Evolutionary conservation across 805 yeast species (phyloP).

Genomic region (Wickerhamiella domercqiae): DNA sequence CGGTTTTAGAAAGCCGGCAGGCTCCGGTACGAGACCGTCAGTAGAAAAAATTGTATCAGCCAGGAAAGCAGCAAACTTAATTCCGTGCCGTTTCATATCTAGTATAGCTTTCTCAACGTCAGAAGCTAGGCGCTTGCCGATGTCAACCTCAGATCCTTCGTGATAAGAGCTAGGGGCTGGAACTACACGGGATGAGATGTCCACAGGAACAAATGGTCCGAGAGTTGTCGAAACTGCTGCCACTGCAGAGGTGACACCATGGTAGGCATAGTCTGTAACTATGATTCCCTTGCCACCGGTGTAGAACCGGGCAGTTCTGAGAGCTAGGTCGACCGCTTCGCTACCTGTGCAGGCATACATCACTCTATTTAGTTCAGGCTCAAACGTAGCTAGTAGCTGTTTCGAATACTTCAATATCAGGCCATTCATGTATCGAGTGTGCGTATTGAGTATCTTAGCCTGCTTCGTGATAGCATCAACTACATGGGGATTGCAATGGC

Average conservation of each 20-base stretch:
- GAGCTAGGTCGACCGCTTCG: constrained; percentile 9
- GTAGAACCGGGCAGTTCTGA: constrained; percentile 8
- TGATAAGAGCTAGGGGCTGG: constrained; percentile 8
- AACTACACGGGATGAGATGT: constrained; percentile 5
- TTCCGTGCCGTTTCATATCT: constrained; percentile 10
- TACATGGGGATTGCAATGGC: constrained; percentile 9
- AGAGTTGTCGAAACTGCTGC: constrained; percentile 8
- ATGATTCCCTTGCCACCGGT: constrained; percentile 10
- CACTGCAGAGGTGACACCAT: constrained; percentile 9
- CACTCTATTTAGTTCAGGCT: constrained; percentile 2
- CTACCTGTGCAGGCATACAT: constrained; percentile 11
- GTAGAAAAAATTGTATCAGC: constrained; percentile 9
- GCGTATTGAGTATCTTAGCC: constrained; percentile 7
- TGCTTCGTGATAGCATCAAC: constrained; percentile 7
- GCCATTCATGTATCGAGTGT: constrained; percentile 10
- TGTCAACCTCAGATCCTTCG: constrained; percentile 3
- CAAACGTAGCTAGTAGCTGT: constrained; percentile 7
- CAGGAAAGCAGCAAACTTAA: constrained; percentile 10
- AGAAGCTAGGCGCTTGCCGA: constrained; percentile 7
- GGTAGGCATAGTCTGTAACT: constrained; percentile 9
- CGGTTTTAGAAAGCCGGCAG: constrained; percentile 7
- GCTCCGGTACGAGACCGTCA: constrained; percentile 7
- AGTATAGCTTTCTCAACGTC: constrained; percentile 7
- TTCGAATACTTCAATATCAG: constrained; percentile 5
- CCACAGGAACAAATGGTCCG: constrained; percentile 7